phyloP scores from a whole-genome alignment of 768 basidiomycete genomes.

The Paxillus involutus region DNA sequence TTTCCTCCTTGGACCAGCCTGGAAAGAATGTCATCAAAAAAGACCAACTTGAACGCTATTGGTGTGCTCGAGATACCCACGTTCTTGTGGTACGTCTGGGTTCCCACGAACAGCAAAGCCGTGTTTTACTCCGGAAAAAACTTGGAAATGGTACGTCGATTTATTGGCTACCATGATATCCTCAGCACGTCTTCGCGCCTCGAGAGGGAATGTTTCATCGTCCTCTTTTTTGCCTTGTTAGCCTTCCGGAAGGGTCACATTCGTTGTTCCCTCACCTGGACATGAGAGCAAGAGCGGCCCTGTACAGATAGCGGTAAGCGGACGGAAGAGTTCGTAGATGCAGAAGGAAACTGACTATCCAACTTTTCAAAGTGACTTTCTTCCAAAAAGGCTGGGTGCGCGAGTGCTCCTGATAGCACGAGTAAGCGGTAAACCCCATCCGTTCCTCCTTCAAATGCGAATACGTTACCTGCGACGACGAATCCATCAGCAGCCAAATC shows the following conservation, averaged over 20 bases:
- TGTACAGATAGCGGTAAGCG: background rate
- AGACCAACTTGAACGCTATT: too few relatives aligned
- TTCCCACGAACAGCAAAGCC: constrained; percentile 22
- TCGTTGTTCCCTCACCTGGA: constrained; percentile 11
- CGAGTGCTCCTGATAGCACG: constrained; percentile 41
- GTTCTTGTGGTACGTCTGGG: constrained; percentile 12
- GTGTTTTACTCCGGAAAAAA: constrained; percentile 45
- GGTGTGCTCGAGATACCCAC: constrained; percentile 7
- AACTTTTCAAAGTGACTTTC: constrained; percentile 53
- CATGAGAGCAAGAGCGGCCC: constrained; percentile 24
- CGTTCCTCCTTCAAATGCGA: background rate
- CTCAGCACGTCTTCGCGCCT: constrained; percentile 52
- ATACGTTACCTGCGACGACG: constrained; percentile 42
- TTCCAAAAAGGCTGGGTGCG: constrained; percentile 50
- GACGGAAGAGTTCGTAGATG: background rate
- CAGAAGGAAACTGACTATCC: constrained; percentile 35
- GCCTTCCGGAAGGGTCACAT: background rate
- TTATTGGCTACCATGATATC: constrained; percentile 50
- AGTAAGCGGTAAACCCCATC: background rate
- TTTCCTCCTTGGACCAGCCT: constrained; percentile 64
- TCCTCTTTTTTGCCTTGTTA: constrained; percentile 37
- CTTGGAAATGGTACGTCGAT: constrained; percentile 51
- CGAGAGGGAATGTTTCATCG: constrained; percentile 49
- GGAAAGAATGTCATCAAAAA: background rate
- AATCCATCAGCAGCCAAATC: constrained; percentile 43